Percentiles rank a stretch among this genome's conserved stretches.
phyloP scores from a whole-genome alignment of 164 flowering plant genomes.

The Aristolochia contorta region DNA sequence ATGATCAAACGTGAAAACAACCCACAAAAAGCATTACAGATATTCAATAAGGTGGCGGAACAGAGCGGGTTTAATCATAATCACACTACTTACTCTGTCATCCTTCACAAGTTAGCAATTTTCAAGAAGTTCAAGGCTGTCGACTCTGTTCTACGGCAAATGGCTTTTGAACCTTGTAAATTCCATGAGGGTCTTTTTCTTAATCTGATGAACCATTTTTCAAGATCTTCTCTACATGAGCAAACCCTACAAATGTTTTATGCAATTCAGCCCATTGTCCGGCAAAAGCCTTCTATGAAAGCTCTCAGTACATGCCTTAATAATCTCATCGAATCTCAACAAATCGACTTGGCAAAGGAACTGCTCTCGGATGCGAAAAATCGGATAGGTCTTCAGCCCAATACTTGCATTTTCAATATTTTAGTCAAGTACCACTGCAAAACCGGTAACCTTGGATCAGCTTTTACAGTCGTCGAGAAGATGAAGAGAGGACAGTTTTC shows the following conservation, averaged over 20 bases:
- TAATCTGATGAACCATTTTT: slow-evolving; percentile 73
- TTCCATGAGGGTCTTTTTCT: slow-evolving; percentile 75
- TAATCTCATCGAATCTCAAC: slow-evolving; percentile 53
- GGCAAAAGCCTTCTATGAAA: slow-evolving; percentile 70
- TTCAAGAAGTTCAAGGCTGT: slow-evolving; percentile 56
- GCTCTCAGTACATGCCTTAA: slow-evolving; percentile 89
- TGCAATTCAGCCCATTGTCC: slow-evolving; percentile 44
- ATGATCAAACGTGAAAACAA: slow-evolving; percentile 60
- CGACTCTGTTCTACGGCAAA: slow-evolving; percentile 67
- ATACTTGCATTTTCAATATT: slow-evolving; percentile 85
- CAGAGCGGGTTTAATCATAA: slow-evolving; percentile 85
- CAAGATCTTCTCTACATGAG: slow-evolving; percentile 41
- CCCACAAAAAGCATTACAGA: slow-evolving; percentile 66
- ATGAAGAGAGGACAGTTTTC: slow-evolving; percentile 50
- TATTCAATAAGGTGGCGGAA: slow-evolving; percentile 54
- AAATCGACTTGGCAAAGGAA: slow-evolving; percentile 40
- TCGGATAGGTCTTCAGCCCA: slow-evolving; percentile 42
- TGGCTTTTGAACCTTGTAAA: slow-evolving; percentile 76
- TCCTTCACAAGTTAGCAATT: slow-evolving; percentile 63
- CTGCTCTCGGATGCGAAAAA: slow-evolving; percentile 39
- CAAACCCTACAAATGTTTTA: slow-evolving; percentile 60
- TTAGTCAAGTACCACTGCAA: slow-evolving; percentile 77
- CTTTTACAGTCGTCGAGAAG: slow-evolving; percentile 60
- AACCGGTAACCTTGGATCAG: slow-evolving; percentile 51
- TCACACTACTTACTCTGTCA: slow-evolving; percentile 51